phyloP scores from a whole-genome alignment of 352 stramenopile species.

The Thraustochytrium striatum region DNA sequence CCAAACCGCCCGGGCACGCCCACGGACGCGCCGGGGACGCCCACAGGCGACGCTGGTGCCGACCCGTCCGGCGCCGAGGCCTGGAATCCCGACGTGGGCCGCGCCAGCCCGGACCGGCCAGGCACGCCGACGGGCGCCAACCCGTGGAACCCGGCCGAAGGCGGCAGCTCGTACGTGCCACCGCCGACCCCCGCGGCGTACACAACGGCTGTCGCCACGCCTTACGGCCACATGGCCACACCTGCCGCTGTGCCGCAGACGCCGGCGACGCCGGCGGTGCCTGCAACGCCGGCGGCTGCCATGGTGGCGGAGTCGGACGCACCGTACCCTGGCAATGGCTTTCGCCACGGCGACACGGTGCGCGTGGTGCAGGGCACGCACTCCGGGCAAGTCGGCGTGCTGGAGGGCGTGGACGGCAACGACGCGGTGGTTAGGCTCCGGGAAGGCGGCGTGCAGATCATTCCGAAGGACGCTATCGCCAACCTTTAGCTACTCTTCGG shows the following conservation, averaged over 20 bases:
- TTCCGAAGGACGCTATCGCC: too few relatives aligned
- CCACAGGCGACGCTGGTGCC: background rate
- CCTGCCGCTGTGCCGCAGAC: constrained; percentile 30
- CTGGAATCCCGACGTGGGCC: background rate
- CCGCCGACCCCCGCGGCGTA: background rate
- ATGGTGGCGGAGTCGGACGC: background rate
- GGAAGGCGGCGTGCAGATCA: too few relatives aligned
- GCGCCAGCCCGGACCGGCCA: background rate
- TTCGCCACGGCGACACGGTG: background rate
- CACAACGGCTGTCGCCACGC: background rate
- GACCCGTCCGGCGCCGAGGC: background rate
- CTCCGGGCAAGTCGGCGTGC: background rate
- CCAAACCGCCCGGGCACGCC: background rate
- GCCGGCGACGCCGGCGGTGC: constrained; percentile 20
- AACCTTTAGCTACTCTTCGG: too few relatives aligned
- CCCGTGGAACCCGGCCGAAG: background rate
- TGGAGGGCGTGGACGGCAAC: background rate
- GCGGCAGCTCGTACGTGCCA: background rate
- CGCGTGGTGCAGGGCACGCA: background rate
- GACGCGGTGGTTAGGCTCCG: background rate
- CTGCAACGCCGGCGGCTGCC: background rate
- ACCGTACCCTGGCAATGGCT: background rate
- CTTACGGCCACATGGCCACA: constrained; percentile 6
- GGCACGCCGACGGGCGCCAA: background rate
- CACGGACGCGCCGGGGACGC: too few relatives aligned